phyloP scores from a whole-genome alignment of 2,329 filamentous ascomycete species.

The Apiospora marii region DNA sequence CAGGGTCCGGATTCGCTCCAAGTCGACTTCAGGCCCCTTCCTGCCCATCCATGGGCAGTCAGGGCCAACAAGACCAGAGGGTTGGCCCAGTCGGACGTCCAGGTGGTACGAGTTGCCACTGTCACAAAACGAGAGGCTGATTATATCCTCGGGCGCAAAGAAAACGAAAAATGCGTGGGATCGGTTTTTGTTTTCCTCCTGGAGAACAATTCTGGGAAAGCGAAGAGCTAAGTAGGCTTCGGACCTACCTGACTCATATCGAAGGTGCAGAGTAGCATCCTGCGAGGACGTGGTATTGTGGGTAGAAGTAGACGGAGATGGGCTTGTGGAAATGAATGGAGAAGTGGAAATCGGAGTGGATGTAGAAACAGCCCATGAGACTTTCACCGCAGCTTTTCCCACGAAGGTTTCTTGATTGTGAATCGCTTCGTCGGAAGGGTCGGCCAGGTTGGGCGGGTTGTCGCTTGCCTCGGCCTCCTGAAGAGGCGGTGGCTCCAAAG shows the following conservation, averaged over 20 bases:
- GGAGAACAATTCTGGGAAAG: constrained; percentile 5
- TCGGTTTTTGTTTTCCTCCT: not conserved
- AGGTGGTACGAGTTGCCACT: not conserved
- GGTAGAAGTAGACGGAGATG: not conserved
- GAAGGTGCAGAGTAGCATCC: not conserved
- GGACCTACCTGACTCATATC: not conserved
- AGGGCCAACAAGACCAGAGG: constrained; percentile 1
- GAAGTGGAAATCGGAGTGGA: not conserved
- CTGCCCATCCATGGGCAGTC: not conserved
- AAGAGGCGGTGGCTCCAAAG: not conserved
- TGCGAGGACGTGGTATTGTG: not conserved
- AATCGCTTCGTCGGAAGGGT: not conserved
- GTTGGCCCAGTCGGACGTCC: not conserved
- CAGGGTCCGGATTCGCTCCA: not conserved
- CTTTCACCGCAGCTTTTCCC: constrained; percentile 2
- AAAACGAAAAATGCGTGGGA: constrained; percentile 5
- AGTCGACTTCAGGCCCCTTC: not conserved
- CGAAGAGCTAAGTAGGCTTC: constrained; percentile 15
- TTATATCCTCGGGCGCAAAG: constrained; percentile 17
- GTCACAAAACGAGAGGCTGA: not conserved
- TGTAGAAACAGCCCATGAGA: not conserved
- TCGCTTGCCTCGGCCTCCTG: not conserved
- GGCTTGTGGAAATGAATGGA: not conserved
- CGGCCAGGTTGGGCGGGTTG: constrained; percentile 7
- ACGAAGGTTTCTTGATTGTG: constrained; percentile 11